These are phyloP conservation scores for Harrya chromipes DNA, from an alignment of 768 basidiomycete genomes.

Conservation along the genomic window DNA sequence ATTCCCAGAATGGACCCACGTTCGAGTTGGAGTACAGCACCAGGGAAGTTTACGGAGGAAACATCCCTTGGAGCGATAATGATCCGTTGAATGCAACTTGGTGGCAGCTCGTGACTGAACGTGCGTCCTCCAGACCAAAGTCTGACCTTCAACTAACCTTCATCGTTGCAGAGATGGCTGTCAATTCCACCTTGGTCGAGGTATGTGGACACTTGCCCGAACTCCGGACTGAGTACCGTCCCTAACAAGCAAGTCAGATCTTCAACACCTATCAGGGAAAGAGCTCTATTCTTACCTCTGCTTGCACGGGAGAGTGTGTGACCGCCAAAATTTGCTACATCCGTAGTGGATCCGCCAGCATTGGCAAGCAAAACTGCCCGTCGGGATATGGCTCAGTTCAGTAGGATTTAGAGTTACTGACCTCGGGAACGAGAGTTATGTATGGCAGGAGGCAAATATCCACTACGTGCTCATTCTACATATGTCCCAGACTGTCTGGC, in stretches of 20 bases:
- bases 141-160: neutral
- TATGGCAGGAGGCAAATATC: too few relatives aligned
- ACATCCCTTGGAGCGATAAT: conserved; percentile 51
- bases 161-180: conserved; percentile 48
- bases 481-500: neutral
- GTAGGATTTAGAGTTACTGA: conserved; percentile 10
- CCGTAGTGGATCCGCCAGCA: conserved; percentile 64
- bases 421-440: neutral
- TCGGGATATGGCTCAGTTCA: conserved; percentile 67
- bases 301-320: conserved; percentile 62
- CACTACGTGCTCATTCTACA: neutral
- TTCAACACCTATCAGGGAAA: conserved; percentile 77
- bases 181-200: conserved; percentile 53
- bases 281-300: conserved; percentile 47
- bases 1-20: conserved; percentile 62
- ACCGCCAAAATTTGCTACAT: conserved; percentile 74
- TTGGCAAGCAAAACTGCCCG: conserved; percentile 58
- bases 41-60: conserved; percentile 60
- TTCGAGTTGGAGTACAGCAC: conserved; percentile 66
- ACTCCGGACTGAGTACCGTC: neutral
- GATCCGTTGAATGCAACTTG: conserved; percentile 80
- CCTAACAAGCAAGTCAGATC: conserved; percentile 35
- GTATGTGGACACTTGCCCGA: conserved; percentile 34
- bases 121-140: conserved; percentile 35
- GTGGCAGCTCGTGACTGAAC: conserved; percentile 80